These are phyloP conservation scores for Darksidea phi DNA, from an alignment of 495 filamentous ascomycete genomes.

Conservation along the genomic window DNA sequence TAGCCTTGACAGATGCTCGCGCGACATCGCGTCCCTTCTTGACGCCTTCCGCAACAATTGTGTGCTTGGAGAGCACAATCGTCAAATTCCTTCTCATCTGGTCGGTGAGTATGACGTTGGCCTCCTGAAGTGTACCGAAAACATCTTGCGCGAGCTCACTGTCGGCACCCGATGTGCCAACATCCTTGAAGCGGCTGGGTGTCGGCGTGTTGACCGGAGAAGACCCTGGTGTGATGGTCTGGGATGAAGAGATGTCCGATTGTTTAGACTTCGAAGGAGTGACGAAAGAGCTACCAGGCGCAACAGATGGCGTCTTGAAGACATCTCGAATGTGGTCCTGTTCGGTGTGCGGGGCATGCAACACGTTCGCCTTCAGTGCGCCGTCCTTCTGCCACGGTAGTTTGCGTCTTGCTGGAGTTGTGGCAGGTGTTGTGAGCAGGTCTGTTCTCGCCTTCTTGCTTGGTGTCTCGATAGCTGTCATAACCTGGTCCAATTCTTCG, in stretches of 20 bases:
- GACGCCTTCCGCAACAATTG: constrained; percentile 43
- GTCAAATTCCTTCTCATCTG: constrained; percentile 24
- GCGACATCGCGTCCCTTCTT: constrained; percentile 54
- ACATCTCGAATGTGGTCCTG: constrained; percentile 18
- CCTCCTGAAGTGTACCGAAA: constrained; percentile 51
- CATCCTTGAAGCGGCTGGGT: constrained; percentile 47
- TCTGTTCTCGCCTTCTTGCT: constrained; percentile 46
- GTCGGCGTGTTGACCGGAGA: constrained; percentile 51
- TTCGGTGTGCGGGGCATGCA: constrained; percentile 32
- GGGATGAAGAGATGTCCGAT: background rate
- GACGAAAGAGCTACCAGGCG: constrained; percentile 25
- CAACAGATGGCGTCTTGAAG: constrained; percentile 36
- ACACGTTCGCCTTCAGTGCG: constrained; percentile 26
- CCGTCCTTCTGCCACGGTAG: constrained; percentile 42
- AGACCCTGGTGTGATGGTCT: constrained; percentile 15
- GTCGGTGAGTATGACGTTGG: constrained; percentile 48
- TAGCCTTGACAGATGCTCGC: constrained; percentile 58
- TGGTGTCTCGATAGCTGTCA: constrained; percentile 45
- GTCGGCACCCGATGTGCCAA: constrained; percentile 24
- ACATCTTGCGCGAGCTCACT: constrained; percentile 53
- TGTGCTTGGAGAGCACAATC: constrained; percentile 57
- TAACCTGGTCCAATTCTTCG: constrained; percentile 7
- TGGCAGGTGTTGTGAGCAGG: constrained; percentile 41
- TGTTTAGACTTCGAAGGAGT: constrained; percentile 10
- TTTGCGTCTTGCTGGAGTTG: constrained; percentile 58